Evolutionary conservation across 1,139 yeast genomes (phyloP).

Genomic region (Lodderomyces metapsilosis): DNA sequence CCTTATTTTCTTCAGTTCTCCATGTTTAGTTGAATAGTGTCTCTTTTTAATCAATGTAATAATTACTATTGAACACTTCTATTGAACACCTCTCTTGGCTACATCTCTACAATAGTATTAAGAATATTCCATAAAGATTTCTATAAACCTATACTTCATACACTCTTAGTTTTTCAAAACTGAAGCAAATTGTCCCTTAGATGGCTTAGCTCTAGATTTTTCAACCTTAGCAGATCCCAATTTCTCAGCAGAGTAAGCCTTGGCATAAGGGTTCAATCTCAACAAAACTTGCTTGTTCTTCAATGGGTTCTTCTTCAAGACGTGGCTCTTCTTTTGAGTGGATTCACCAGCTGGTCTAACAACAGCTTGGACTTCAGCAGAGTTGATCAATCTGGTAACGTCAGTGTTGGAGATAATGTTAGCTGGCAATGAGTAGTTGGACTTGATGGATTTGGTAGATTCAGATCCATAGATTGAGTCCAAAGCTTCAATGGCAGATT

Average conservation of each 20-base stretch:
- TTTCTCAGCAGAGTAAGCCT: constrained; percentile 91
- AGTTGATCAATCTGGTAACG: constrained; percentile 96
- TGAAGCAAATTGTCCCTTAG: constrained; percentile 69
- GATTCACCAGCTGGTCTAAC: constrained; percentile 96
- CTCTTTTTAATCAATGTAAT: neutral
- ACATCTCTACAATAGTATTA: no score
- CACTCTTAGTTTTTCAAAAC: constrained; percentile 52
- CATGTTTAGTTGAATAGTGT: neutral
- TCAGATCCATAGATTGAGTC: constrained; percentile 98
- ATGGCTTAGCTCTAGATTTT: constrained; percentile 60
- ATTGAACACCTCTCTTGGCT: neutral
- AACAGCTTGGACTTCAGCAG: constrained; percentile 97
- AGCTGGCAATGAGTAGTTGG: constrained; percentile 89
- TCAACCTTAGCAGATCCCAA: constrained; percentile 82
- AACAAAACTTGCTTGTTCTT: constrained; percentile 98
- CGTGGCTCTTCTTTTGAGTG: constrained; percentile 91
- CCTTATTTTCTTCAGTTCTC: no score
- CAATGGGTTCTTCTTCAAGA: constrained; percentile 99
- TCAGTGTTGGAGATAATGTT: constrained; percentile 96
- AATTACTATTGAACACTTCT: neutral
- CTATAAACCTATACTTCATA: neutral
- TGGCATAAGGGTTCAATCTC: constrained; percentile 99
- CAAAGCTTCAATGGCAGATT: constrained; percentile 94
- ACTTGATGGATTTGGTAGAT: constrained; percentile 78
- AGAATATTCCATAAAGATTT: neutral